phyloP scores from a whole-genome alignment of 2,329 filamentous ascomycete genomes.

The Paracoccidioides brasiliensis region DNA sequence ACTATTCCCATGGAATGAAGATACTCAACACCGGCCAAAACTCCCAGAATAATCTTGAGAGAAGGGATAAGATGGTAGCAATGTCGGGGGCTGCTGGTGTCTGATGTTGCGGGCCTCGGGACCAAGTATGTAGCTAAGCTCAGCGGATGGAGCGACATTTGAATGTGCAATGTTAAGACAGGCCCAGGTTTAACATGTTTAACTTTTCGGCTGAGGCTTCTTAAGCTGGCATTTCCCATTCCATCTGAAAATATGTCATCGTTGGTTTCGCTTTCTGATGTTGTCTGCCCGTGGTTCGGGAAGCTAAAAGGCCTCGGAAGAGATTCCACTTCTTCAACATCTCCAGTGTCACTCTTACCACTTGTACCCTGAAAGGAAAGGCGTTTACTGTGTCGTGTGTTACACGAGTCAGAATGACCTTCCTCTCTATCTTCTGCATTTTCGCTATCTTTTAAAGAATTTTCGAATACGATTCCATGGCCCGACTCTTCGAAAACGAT shows the following conservation, averaged over 20 bases:
- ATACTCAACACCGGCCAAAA: slow-evolving; percentile 52
- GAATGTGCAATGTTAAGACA: slow-evolving; percentile 47
- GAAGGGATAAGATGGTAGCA: slow-evolving; percentile 50
- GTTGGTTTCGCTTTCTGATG: slow-evolving; percentile 23
- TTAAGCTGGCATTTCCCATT: slow-evolving; percentile 23
- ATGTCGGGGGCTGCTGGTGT: slow-evolving; percentile 31
- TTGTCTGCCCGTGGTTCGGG: slow-evolving; percentile 20
- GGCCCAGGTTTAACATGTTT: slow-evolving; percentile 16
- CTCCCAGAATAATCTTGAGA: slow-evolving; percentile 43
- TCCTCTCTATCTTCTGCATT: slow-evolving; percentile 11
- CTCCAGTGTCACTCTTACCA: slow-evolving; percentile 14
- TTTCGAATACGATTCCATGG: slow-evolving; percentile 14
- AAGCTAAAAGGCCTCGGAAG: slow-evolving; percentile 32
- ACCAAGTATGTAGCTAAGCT: slow-evolving; percentile 48
- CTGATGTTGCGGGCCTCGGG: slow-evolving; percentile 16
- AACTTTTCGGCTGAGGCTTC: slow-evolving; percentile 18
- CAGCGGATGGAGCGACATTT: slow-evolving; percentile 53
- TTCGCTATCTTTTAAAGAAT: slow-evolving; percentile 10
- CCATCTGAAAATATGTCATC: slow-evolving; percentile 32
- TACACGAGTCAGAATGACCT: slow-evolving; percentile 11
- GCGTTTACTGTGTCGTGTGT: slow-evolving; percentile 1
- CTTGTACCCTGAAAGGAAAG: slow-evolving; percentile 4
- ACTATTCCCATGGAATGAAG: slow-evolving; percentile 48
- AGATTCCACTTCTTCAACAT: slow-evolving; percentile 36
- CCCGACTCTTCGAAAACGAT: slow-evolving; percentile 31